Conservation (phyloP, 352 stramenopile genomes). For the Globisporangium nunn region DNA sequence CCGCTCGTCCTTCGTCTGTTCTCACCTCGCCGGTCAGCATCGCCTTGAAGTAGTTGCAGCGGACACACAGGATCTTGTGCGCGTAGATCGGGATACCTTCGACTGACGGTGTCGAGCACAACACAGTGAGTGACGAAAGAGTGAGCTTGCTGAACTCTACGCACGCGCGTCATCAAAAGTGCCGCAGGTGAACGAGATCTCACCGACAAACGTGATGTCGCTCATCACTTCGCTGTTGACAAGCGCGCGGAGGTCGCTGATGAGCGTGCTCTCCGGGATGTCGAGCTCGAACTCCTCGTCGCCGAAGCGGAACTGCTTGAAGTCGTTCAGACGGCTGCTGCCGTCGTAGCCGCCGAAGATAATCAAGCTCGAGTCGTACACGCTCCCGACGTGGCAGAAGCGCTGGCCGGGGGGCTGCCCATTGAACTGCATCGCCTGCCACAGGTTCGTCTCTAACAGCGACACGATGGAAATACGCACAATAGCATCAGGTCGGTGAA, state of each 20-base stretch:
- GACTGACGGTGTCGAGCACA: conserved; percentile 26
- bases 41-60: conserved; percentile 92
- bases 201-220: conserved; percentile 85
- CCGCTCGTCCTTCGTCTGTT: background rate
- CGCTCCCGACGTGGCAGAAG: conserved; percentile 95
- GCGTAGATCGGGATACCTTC: conserved; percentile 83
- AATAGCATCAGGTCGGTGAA: too few species aligned
- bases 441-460: conserved; percentile 45
- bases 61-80: conserved; percentile 90
- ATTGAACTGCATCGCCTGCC: conserved; percentile 74
- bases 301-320: conserved; percentile 88
- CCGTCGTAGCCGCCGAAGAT: conserved; percentile 97
- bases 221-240: conserved; percentile 86
- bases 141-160: background rate
- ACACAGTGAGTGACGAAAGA: background rate
- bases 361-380: conserved; percentile 91
- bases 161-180: background rate
- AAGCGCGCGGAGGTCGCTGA: conserved; percentile 60
- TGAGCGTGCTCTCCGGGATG: conserved; percentile 80
- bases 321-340: conserved; percentile 92
- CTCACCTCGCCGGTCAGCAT: conserved; percentile 79
- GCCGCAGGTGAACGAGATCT: background rate
- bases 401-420: conserved; percentile 84
- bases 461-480: background rate
- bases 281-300: conserved; percentile 75